phyloP scores from a whole-genome alignment of 192 early-diverging fungal genomes.

The Oehlia diaphana region DNA sequence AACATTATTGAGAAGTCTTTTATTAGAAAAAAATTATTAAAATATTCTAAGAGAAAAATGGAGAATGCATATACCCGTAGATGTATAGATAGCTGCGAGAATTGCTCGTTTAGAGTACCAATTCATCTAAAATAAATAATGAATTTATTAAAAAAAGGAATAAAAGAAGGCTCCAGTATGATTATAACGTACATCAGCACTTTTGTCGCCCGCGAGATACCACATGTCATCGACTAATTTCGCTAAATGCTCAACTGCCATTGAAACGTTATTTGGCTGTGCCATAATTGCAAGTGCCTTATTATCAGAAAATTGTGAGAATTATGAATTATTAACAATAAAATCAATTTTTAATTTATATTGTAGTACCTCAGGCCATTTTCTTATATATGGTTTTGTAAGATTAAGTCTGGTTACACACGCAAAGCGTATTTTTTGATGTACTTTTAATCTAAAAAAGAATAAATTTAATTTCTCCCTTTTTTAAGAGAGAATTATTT shows the following conservation, averaged over 20 bases:
- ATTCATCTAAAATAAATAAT: constrained; percentile 62
- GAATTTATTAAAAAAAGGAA: not conserved
- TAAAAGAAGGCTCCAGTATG: not conserved
- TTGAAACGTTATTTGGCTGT: constrained; percentile 72
- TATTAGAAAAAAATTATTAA: not conserved
- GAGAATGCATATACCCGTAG: constrained; percentile 49
- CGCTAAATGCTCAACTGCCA: constrained; percentile 66
- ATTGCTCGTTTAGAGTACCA: constrained; percentile 86
- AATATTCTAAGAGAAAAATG: not conserved
- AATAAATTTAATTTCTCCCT: not conserved
- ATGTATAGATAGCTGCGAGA: constrained; percentile 81
- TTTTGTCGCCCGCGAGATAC: constrained; percentile 83
- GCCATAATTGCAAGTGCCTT: constrained; percentile 73
- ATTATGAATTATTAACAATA: constrained; percentile 28
- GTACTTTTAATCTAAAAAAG: constrained; percentile 22
- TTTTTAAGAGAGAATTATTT: too few relatives aligned
- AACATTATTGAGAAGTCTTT: not conserved
- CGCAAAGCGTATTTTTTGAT: constrained; percentile 31
- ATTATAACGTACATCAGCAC: constrained; percentile 62
- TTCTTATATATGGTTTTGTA: constrained; percentile 67
- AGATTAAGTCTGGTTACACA: constrained; percentile 62
- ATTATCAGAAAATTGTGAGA: constrained; percentile 36
- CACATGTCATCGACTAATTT: constrained; percentile 84
- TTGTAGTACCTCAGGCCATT: constrained; percentile 72
- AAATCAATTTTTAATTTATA: constrained; percentile 26